Evolutionary conservation across 1,139 yeast genomes (phyloP).

Genomic region (Arxiozyma heterogenica): DNA sequence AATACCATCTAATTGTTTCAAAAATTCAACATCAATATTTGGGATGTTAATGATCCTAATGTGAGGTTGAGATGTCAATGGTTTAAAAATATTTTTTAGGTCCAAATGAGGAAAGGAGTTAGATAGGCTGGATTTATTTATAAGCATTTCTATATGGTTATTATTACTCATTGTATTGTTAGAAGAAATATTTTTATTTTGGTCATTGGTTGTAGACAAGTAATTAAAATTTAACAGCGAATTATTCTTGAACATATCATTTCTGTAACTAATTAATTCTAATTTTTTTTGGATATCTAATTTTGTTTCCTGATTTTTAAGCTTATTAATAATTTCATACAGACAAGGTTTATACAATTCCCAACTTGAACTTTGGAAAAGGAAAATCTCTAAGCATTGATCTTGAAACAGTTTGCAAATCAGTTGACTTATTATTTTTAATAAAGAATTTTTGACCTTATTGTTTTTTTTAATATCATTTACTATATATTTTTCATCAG

Average conservation of each 20-base stretch:
- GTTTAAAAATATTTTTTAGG: neutral
- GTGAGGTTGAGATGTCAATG: neutral
- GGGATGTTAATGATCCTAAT: conserved; percentile 9
- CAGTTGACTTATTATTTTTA: conserved; percentile 28
- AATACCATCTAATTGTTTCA: conserved; percentile 22
- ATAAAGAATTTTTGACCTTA: conserved; percentile 24
- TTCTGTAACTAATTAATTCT: conserved; percentile 54
- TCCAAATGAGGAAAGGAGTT: neutral
- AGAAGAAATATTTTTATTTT: neutral
- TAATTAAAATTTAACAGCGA: conserved; percentile 15
- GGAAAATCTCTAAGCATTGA: conserved; percentile 55
- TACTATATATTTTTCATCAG: conserved; percentile 30
- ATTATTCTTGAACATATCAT: conserved; percentile 61
- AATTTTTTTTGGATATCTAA: conserved; percentile 42
- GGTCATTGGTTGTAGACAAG: neutral
- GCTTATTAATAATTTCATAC: conserved; percentile 33
- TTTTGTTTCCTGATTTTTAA: conserved; percentile 23
- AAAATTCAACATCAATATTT: conserved; percentile 20
- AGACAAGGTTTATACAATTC: conserved; percentile 47
- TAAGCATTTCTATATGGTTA: neutral
- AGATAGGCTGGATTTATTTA: neutral
- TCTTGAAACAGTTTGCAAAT: conserved; percentile 45
- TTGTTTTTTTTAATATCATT: conserved; percentile 34
- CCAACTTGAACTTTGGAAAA: conserved; percentile 66
- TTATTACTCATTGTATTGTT: neutral